Evolutionary conservation across 2,329 filamentous ascomycete genomes (phyloP).

Genomic region (Fonsecaea erecta): DNA sequence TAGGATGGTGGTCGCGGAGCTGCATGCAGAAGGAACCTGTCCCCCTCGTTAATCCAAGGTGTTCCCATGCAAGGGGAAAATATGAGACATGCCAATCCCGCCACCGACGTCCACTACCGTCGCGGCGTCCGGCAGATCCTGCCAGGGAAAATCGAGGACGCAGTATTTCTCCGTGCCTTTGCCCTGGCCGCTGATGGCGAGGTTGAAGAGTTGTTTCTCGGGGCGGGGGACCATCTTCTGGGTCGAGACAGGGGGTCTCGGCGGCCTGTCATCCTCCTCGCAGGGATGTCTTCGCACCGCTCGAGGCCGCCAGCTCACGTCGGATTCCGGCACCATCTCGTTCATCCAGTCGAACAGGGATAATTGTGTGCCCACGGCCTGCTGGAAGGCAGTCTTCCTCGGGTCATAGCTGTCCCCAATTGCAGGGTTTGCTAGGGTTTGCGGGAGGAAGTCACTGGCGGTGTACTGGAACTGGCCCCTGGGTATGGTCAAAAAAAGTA

Average conservation of each 20-base stretch:
- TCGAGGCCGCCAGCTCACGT: conserved; percentile 8
- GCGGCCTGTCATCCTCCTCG: neutral
- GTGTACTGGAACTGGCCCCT: conserved; percentile 18
- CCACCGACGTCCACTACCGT: conserved; percentile 22
- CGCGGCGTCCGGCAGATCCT: neutral
- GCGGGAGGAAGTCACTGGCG: conserved; percentile 18
- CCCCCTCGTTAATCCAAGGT: neutral
- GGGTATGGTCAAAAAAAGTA: conserved; percentile 2
- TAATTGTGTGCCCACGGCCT: conserved; percentile 9
- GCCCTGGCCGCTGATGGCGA: conserved; percentile 12
- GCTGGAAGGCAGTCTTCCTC: conserved; percentile 14
- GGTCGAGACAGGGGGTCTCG: neutral
- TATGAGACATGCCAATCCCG: conserved; percentile 13
- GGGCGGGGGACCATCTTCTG: conserved; percentile 11
- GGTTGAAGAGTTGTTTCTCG: conserved; percentile 15
- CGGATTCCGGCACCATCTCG: conserved; percentile 6
- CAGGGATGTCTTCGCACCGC: neutral
- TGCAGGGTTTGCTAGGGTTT: neutral
- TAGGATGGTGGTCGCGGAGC: conserved; percentile 5
- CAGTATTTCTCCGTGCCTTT: neutral
- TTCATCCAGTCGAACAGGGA: conserved; percentile 21
- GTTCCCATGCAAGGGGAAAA: neutral
- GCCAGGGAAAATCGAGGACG: conserved; percentile 18
- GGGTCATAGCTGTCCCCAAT: neutral
- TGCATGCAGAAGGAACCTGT: conserved; percentile 20